Conservation (phyloP, 139 green algal genomes). For the Chlorella sorokiniana region DNA sequence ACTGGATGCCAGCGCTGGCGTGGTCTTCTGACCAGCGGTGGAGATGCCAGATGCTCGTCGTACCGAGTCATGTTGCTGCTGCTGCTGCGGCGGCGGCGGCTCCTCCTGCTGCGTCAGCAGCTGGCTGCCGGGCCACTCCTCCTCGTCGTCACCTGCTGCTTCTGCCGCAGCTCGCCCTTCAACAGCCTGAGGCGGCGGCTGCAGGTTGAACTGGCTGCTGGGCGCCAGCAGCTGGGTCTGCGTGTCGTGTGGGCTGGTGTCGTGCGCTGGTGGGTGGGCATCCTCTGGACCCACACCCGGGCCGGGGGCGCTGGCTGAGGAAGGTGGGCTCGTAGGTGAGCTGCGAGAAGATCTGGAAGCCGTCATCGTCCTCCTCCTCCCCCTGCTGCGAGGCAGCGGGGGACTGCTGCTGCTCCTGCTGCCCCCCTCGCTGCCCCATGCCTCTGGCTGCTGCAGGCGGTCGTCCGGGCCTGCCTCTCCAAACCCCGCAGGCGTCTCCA, state of each 20-base stretch:
- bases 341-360: constrained; percentile 44
- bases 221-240: constrained; percentile 2
- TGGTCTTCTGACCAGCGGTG: constrained; percentile 1
- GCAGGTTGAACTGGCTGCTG: neutral
- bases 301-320: constrained; percentile 21
- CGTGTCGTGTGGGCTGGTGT: constrained; percentile 10
- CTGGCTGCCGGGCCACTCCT: neutral
- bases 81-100: neutral
- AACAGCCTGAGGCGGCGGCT: neutral
- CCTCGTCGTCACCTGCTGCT: neutral
- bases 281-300: neutral
- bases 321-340: constrained; percentile 43
- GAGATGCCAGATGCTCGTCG: constrained; percentile 5
- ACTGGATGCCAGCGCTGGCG: constrained; percentile 34
- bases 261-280: neutral
- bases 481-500: constrained; percentile 30
- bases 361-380: constrained; percentile 35
- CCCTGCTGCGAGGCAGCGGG: neutral
- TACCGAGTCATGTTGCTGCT: neutral
- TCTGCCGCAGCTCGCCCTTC: neutral
- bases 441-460: neutral
- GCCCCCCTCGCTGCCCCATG: neutral
- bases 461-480: neutral
- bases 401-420: neutral
- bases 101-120: constrained; percentile 10